Percentiles rank a stretch among this genome's conserved stretches.
Conservation (phyloP, 306 rosid genomes). For the Cicer yamashitae region DNA sequence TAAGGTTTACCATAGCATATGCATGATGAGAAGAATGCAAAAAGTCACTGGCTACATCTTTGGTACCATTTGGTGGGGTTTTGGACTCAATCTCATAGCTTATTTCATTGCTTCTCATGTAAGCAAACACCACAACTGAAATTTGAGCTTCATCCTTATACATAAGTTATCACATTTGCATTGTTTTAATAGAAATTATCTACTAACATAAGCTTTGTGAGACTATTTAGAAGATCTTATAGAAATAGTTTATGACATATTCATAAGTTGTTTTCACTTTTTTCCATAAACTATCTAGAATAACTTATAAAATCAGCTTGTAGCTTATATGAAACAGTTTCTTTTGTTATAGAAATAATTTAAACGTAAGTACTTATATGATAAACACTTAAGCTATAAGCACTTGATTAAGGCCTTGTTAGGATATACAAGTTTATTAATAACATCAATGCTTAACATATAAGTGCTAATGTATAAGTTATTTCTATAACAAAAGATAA, state of each 20-base stretch:
- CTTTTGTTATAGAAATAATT: background rate
- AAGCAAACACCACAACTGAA: conserved; percentile 42
- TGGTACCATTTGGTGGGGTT: conserved; percentile 99
- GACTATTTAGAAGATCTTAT: no score
- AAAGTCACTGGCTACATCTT: conserved; percentile 97
- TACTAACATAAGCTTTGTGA: no score
- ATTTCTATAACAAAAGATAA: no score
- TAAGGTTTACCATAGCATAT: conserved; percentile 90
- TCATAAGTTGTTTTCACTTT: background rate
- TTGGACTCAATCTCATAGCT: conserved; percentile 94
- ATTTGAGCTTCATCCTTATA: conserved; percentile 2
- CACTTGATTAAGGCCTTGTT: no score
- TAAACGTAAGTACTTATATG: background rate
- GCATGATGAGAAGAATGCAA: conserved; percentile 92
- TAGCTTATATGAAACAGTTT: background rate
- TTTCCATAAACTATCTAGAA: background rate
- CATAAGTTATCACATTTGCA: no score
- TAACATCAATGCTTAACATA: no score
- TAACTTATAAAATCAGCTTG: background rate
- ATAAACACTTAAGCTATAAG: background rate
- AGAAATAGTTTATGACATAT: background rate
- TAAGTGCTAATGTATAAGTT: no score
- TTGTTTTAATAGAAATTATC: no score
- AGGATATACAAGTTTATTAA: no score
- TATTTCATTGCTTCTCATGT: conserved; percentile 99